Base-by-base conservation (phyloP, 2,329 filamentous ascomycete genomes). In the Pyrenophora seminiperda region DNA sequence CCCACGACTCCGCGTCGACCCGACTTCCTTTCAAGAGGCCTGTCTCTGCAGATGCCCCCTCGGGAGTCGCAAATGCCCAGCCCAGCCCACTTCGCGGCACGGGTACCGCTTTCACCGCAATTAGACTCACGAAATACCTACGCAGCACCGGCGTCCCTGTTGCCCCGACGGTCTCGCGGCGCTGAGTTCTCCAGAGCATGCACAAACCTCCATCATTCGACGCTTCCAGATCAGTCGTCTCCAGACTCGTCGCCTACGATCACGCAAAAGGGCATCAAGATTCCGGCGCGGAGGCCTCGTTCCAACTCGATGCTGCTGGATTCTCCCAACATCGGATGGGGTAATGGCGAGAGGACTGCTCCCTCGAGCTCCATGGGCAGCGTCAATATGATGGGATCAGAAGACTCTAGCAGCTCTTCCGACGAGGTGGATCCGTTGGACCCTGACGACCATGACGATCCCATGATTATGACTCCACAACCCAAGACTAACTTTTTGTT, bases 161-260 rank as follows among this genome's bases (percentile, higher is more conserved):
- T 97, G 6, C 93, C 93, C 14, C 85, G 93, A 58, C 87, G 92
- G 54, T 97, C 92, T 22, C 85, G 93, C 47, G 93, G 93, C 34
- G 80, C 97, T 53, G 93, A 97, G 75, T 97, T 96, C 73, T 93
- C 93, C 32, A 84, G 93, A 61, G 92, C 92, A 9, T 94, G 91
- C 55, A 97, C 93, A 9, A 96, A 92, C 69, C 80, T 99, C 17
- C 94, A 97, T 75, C 94, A 97, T 73, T 97, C 93, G 13, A 97
- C 90, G 0, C 82, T 97, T 7, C 92, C 93, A 47, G 90, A 96
- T 62, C 84, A 88, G 70, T 89, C 90, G 1, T 94, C 90, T 4
- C 91, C 92, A 3, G 91, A 96, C 71, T 94, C 91, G 0, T 97
- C 92, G 0, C 94, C 94, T 0, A 92, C 88, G 10, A 87, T 94